A percentile compares a stretch with the other conserved stretches of the same genome.
These are phyloP conservation scores for Aspergillus saccharolyticus DNA, from an alignment of 495 filamentous ascomycete species.

Conservation along the genomic window DNA sequence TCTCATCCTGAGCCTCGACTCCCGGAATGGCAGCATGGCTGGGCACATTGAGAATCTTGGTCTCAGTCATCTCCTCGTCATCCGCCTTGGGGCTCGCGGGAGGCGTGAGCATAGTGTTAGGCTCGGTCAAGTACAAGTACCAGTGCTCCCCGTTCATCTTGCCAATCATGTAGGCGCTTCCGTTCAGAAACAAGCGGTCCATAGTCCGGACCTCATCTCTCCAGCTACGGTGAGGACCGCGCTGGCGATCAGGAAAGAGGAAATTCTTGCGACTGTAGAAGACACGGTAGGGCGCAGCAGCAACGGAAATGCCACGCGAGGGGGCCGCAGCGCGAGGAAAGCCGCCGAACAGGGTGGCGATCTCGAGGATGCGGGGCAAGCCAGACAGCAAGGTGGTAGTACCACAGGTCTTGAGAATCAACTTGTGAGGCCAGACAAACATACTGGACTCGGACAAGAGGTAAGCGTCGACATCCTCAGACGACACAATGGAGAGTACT, in stretches of 20 bases:
- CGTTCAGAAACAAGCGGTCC: constrained; percentile 82
- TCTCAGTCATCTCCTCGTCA: constrained; percentile 56
- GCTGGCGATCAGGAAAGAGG: constrained; percentile 91
- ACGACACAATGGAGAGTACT: constrained; percentile 88
- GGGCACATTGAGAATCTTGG: constrained; percentile 56
- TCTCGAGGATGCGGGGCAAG: constrained; percentile 81
- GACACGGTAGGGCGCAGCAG: constrained; percentile 85
- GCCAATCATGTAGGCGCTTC: constrained; percentile 98
- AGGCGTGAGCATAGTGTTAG: constrained; percentile 74
- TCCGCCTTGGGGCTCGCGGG: constrained; percentile 67
- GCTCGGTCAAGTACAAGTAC: constrained; percentile 95
- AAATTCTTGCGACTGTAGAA: constrained; percentile 99
- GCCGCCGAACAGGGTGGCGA: constrained; percentile 80
- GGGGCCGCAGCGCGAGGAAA: constrained; percentile 64
- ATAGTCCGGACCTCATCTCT: constrained; percentile 88
- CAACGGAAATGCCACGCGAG: constrained; percentile 54
- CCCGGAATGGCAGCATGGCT: constrained; percentile 28
- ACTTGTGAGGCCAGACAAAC: constrained; percentile 99
- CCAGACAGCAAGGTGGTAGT: constrained; percentile 92
- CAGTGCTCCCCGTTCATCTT: constrained; percentile 99
- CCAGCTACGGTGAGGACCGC: constrained; percentile 94
- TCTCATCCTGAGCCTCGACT: constrained; percentile 68
- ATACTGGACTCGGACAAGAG: constrained; percentile 97
- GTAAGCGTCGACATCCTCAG: constrained; percentile 96
- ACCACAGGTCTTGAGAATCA: constrained; percentile 98